Evolutionary conservation across 1,284 basidiomycete genomes (phyloP), one percentile per base, ranked within the genome.

Genomic region (Cutaneotrichosporon sp.): DNA sequence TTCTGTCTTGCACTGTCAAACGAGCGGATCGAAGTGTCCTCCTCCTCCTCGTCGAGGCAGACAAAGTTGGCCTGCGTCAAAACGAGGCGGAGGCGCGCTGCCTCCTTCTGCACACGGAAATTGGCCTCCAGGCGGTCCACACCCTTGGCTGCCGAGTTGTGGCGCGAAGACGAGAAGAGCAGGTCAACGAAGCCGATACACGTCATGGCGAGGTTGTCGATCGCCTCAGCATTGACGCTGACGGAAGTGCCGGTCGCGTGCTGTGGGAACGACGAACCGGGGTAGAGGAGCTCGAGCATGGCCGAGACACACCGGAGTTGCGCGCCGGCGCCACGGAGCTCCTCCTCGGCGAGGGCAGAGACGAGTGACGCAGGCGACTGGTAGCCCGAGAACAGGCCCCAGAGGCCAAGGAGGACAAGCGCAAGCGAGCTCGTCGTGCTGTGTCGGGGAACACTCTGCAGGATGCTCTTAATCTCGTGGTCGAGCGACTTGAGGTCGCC

Each of bases 401-500:
- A 80, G 11, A 81, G 69, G 36, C 78, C 80, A 34, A 80, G 76
- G 11, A 80, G 68, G 14, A 81, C 79, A 18, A 81, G 69, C n/a
- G 75, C 76, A 6, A 81, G 72, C 8, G 76, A 74, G 55, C 78
- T 77, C 5, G 75, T 69, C 0, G 75, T 65, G 16, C 75, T 74
- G 51, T 76, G 75, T 30, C 70, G 69, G 4, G 76, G 72, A 3
- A 77, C 69, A 22, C 72, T 72, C 34, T 67, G 66, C 6, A 81
- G 65, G 11, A 73, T 69, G 6, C 65, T 69, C 47, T 72, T 67
- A 49, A 80, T 79, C 69, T 80, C 78, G 42, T 69, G 71, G 16
- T 73, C 66, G 10, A 76, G 65, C 18, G 72, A 59, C 31, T 64
- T 64, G 22, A 79, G 70, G 50, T 66, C 67, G 14, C 62, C 30